These are phyloP conservation scores for Aureoboletus auriporus DNA, from an alignment of 768 basidiomycete genomes.

Conservation along the genomic window DNA sequence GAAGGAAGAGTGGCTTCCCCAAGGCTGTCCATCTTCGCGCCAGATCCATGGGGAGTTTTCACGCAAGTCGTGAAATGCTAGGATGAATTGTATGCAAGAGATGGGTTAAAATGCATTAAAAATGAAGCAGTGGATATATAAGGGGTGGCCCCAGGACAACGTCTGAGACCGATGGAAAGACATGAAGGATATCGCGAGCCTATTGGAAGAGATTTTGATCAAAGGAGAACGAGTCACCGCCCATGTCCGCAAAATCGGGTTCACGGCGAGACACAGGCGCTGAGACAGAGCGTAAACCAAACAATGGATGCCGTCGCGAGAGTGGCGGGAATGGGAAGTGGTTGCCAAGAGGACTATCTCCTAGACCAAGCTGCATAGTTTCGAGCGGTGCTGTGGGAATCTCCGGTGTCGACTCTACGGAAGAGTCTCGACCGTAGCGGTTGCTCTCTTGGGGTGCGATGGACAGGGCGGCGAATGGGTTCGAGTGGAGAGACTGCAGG, in stretches of 20 bases:
- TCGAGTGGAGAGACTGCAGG: constrained; percentile 32
- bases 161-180: constrained; percentile 17
- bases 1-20: constrained; percentile 10
- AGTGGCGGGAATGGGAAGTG: constrained; percentile 22
- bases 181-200: constrained; percentile 22
- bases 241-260: constrained; percentile 41
- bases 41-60: constrained; percentile 18
- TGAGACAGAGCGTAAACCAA: constrained; percentile 42
- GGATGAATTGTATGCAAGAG: constrained; percentile 34
- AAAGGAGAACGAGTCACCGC: constrained; percentile 36
- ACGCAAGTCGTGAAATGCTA: constrained; percentile 19
- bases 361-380: constrained; percentile 34
- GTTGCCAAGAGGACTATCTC: constrained; percentile 35
- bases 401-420: constrained; percentile 57
- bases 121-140: constrained; percentile 18
- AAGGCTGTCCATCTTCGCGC: constrained; percentile 10
- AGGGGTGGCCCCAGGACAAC: constrained; percentile 28
- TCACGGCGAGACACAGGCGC: constrained; percentile 33
- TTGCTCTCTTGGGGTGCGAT: constrained; percentile 43
- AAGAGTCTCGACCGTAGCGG: constrained; percentile 41
- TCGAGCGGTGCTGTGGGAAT: constrained; percentile 36
- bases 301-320: constrained; percentile 24
- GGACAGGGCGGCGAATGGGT: constrained; percentile 52
- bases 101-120: constrained; percentile 30
- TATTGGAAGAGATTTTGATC: constrained; percentile 49